Base-by-base conservation (phyloP, 768 basidiomycete genomes). In the Coprinopsis marcescibilis region DNA sequence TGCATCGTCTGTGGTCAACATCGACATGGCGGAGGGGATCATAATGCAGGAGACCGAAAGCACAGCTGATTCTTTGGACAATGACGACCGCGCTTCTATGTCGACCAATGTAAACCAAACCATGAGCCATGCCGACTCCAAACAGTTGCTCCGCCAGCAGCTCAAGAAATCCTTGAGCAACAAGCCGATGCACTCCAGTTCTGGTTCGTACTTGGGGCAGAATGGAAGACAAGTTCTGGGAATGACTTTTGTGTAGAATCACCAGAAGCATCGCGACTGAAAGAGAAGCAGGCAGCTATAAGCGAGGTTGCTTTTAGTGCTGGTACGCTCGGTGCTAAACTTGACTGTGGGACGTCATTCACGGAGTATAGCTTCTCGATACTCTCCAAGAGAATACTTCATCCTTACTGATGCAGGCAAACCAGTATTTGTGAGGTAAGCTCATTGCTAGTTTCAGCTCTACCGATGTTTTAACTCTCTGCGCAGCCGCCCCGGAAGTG, bases 351-450 rank as follows among this genome's bases (percentile, higher is more conserved):
- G n/a, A 12, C 24, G 15, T n/a, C n/a, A 39, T 49, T 40, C 45
- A 24, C 21, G 38, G 41, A 20, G 19, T 50, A 42, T 52, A 75
- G 73, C 57, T 29, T 58, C 66, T 43, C 60, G 61, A 41, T 76
- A 71, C 57, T 67, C 72, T 43, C 78, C 77, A 19, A 75, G 93
- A 43, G 80, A 90, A 59, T 99, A 97, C 63, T 96, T 89, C 59
- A 78, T 97, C 13, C 74, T 98, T 15, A 97, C 94, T 0, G 83
- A 94, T 52, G 96, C 96, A 24, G 96, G 96, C 23, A 98, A 99
- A 64, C 94, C 94, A n/a, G 93, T 99, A 10, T 99, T 89, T 59
- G 74, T 81, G 34, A 90, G 89, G 93, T 88, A 62, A 49, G 37
- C 43, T 29, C 17, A 14, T 19, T 33, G 30, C 11, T 19, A 30